phyloP scores from a whole-genome alignment of 108 stramenopile species.

The Skeletonema tropicum region DNA sequence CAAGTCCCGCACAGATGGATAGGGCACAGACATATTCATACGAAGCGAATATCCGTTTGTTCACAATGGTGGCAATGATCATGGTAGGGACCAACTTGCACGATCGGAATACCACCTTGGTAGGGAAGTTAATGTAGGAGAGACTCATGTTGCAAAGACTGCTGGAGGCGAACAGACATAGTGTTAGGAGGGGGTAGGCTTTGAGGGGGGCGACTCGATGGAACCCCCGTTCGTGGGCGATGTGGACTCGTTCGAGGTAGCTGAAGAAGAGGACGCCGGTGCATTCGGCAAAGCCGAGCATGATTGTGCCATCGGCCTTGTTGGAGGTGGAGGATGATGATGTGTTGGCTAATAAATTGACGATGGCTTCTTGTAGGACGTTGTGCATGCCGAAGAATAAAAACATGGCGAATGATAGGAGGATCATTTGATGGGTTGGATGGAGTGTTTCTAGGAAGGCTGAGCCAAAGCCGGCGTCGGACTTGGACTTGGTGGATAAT shows the following conservation, averaged over 20 bases:
- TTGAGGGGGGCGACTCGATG: conserved; percentile 43
- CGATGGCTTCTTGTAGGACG: conserved; percentile 62
- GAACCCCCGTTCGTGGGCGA: conserved; percentile 37
- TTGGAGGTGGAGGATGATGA: conserved; percentile 13
- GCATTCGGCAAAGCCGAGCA: conserved; percentile 75
- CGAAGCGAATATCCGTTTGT: conserved; percentile 21
- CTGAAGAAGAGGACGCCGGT: conserved; percentile 62
- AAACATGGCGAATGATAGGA: conserved; percentile 47
- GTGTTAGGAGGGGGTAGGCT: conserved; percentile 51
- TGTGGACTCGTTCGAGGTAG: conserved; percentile 37
- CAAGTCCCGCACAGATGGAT: conserved; percentile 41
- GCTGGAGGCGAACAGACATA: conserved; percentile 60
- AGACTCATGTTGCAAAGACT: conserved; percentile 46
- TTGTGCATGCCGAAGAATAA: conserved; percentile 67
- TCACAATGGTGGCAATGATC: conserved; percentile 38
- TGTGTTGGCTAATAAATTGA: conserved; percentile 30
- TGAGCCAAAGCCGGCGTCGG: conserved; percentile 33
- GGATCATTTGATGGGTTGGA: conserved; percentile 46
- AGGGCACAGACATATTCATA: conserved; percentile 42
- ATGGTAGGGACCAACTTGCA: conserved; percentile 54
- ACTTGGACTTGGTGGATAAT: neutral
- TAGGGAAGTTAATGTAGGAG: conserved; percentile 33
- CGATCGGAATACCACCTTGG: conserved; percentile 57
- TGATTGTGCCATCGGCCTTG: conserved; percentile 37
- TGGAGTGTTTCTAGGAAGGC: conserved; percentile 30